Evolutionary conservation across 2,329 filamentous ascomycete species (phyloP), one percentile per base, ranked within the genome.

Genomic region (Trichoderma hamatum): DNA sequence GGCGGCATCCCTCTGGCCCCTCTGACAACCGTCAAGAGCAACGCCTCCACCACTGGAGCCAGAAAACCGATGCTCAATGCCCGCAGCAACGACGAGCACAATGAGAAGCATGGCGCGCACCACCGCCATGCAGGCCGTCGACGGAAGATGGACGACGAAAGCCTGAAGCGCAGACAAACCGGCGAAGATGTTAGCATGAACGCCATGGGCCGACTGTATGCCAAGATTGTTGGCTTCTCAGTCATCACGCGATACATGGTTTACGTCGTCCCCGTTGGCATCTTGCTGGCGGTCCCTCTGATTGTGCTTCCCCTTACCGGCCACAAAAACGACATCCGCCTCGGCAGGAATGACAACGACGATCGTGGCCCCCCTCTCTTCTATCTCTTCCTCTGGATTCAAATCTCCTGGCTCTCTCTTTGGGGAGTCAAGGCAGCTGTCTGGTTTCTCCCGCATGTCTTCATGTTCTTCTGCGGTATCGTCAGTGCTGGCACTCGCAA

Each of bases 401-500:
- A 91, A 75, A 83, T 90, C 63, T 83, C 89, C 43, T 92, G 90
- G 90, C 79, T 89, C 49, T 84, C 85, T 10, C 83, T 92, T 13
- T 92, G 90, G 90, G 81, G 84, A 21, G 88, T 86, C 72, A 92
- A 92, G 79, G 79, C 91, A 54, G 82, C 88, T 13, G 87, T 90
- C 16, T 87, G 88, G 77, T 75, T 86, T 19, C 75, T 91, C 3
- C 89, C 90, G 0, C 78, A 81, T 49, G 72, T 87, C 64, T 92
- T 92, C 78, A 89, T 91, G 84, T 90, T 90, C 74, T 85, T 91
- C 73, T 87, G 85, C 71, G 90, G 90, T 68, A 87, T 92, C 34
- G 85, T 92, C 76, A 91, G 88, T 77, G 86, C 87, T 16, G 90
- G 90, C 59, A 90, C 89, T 5, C 84, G 89, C 70, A 92, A 92